Evolutionary conservation across 1,139 yeast genomes (phyloP), one percentile per base, ranked within the genome.

Genomic region (Magnusiomyces paraingens): DNA sequence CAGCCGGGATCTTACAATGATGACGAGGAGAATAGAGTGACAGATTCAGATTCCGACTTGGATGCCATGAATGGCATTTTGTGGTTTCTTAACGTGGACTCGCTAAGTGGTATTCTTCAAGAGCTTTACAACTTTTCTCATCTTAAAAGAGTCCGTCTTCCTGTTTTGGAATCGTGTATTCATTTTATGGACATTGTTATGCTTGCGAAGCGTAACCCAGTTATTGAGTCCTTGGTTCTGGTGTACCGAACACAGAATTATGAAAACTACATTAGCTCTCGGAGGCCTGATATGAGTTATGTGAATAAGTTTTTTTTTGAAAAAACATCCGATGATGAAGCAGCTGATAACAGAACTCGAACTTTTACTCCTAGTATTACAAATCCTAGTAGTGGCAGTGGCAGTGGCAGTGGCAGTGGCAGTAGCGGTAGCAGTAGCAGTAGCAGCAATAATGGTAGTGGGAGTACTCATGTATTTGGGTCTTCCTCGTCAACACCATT

Each of bases 41-140:
- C 15, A 4, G 45, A 41, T 41, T 15, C 15, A 6, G 45, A 41
- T 41, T 15, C 15, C 20, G 45, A 41, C 45, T 3, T 4, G 6
- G 45, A 41, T 12, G 45, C 45, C 21, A 41, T 41, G 45, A 41
- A 41, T 41, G 45, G 45, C 20, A 41, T 41, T 41, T 18, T 41
- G 20, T 41, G 45, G 45, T 41, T 41, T n/a, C 26, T 41, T 4
- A 41, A 41, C 17, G 45, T 41, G 14, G 45, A 41, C 20, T 41
- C 45, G 3, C 45, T 41, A 11, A 41, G 45, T n/a, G 45, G 22
- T 17, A 18, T 41, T 6, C 26, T 41, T 20, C 18, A 15, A 18
- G 45, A 41, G 20, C 45, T 41, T 5, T 20, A 15, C 20, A 20
- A 20, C 20, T 41, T 41, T 41, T 17, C 45, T 18, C 15, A 14